Evolutionary conservation across 495 filamentous ascomycete species (phyloP), one percentile per base, ranked within the genome.

Genomic region (Penicillium robsamsonii): DNA sequence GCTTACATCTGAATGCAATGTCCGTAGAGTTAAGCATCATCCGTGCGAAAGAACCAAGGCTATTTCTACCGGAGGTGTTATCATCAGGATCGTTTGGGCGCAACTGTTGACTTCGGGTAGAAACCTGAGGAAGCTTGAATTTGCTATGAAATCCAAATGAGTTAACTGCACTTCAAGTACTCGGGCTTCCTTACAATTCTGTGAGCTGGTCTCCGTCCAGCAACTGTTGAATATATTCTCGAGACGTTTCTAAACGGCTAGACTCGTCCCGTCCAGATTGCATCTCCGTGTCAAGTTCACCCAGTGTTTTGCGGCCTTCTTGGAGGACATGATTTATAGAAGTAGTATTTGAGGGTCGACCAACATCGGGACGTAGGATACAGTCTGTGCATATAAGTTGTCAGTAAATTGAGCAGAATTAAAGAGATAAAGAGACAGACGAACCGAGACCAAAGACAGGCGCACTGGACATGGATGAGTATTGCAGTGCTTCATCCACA

Each of bases 391-490:
- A 18, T 65, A 30, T 59, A 59, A 31, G 13, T 18, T 15, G 38
- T 46, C 57, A 41, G 46, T 71, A 51, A 66, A 62, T 49, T 47
- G 57, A 60, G n/a, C 18, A 35, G 4, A 20, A 13, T 40, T 41
- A 47, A 20, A 38, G 24, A 42, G 15, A 15, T 22, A 53, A 33
- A 41, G 33, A 29, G 42, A 41, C 30, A 24, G n/a, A 63, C 64
- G 54, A 76, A 96, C 94, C 87, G 57, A 93, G 79, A 57, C 86
- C 85, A 72, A 97, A 96, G 5, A 95, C 87, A 48, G 92, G 82
- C 52, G 96, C 84, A 22, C 91, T 95, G 22, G 89, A 91, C 70
- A 97, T 87, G 3, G 94, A 92, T 15, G 95, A 93, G 72, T 87
- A 96, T 35, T 91, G 90, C 42, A 99, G 76, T 10, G 93, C 93